Percentiles rank a stretch among this genome's conserved stretches.
phyloP scores from a whole-genome alignment of 2,329 filamentous ascomycete species.

The Trichocomaceae sp. region DNA sequence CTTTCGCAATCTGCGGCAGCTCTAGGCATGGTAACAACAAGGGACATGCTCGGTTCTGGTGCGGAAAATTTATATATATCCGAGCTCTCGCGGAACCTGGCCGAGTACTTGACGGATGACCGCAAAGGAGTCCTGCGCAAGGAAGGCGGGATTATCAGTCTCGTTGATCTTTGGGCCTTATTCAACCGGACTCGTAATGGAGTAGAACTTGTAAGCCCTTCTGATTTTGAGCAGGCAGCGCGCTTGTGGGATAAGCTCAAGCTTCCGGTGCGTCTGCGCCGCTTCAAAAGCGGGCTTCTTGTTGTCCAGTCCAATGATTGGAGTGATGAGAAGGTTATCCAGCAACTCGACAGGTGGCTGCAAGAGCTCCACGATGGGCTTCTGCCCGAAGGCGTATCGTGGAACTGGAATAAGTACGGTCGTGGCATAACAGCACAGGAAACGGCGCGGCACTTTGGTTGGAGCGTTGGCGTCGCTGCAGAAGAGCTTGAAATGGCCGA shows the following conservation, averaged over 20 bases:
- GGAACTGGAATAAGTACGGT: conserved; percentile 74
- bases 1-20: conserved; percentile 77
- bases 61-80: conserved; percentile 83
- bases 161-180: conserved; percentile 88
- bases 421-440: conserved; percentile 85
- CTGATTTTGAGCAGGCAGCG: conserved; percentile 86
- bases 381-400: conserved; percentile 58
- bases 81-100: conserved; percentile 74
- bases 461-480: conserved; percentile 92
- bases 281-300: conserved; percentile 88
- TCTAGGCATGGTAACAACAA: conserved; percentile 84
- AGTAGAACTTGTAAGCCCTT: conserved; percentile 86
- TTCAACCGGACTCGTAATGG: conserved; percentile 92
- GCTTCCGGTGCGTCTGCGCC: conserved; percentile 76
- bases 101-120: conserved; percentile 85
- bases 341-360: conserved; percentile 69
- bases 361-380: conserved; percentile 62
- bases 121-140: conserved; percentile 67
- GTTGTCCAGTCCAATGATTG: conserved; percentile 85
- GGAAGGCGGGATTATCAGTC: conserved; percentile 78
- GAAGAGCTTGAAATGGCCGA: conserved; percentile 98
- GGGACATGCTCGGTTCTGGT: conserved; percentile 80
- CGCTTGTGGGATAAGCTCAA: conserved; percentile 80
- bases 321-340: conserved; percentile 84
- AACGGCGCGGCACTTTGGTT: conserved; percentile 81